phyloP scores from a whole-genome alignment of 805 yeast genomes.

The Saccharomyces cerevisiae region DNA sequence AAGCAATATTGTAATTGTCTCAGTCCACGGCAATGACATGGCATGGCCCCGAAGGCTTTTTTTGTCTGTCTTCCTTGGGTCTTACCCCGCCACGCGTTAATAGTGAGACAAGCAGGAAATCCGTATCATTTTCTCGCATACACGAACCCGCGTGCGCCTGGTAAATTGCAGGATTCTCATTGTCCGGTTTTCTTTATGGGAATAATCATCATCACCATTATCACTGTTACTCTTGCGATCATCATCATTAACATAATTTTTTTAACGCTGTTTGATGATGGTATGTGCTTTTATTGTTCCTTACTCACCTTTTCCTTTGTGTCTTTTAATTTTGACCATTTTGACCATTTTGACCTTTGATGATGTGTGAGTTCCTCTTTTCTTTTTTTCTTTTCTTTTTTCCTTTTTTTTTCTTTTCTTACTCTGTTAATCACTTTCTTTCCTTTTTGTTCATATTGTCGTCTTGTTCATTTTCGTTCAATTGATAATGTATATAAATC shows the following conservation, averaged over 20 bases:
- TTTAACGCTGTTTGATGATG: background rate
- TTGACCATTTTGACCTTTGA: background rate
- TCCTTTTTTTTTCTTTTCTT: background rate
- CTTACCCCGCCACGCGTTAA: background rate
- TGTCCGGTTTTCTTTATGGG: background rate
- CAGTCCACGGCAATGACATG: background rate
- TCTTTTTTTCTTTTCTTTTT: background rate
- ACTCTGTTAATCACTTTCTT: background rate
- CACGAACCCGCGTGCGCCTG: background rate
- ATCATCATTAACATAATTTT: background rate
- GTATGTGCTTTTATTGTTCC: background rate
- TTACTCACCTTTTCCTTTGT: background rate
- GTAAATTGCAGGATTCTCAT: background rate
- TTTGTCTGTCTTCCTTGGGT: background rate
- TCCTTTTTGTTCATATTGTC: background rate
- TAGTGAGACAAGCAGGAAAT: background rate
- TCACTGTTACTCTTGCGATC: background rate
- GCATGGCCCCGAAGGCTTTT: background rate
- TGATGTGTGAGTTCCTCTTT: background rate
- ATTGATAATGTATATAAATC: background rate
- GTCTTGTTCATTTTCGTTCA: background rate
- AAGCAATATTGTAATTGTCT: background rate
- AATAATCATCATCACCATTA: background rate
- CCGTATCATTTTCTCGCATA: background rate
- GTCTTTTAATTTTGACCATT: background rate